A percentile compares a stretch with the other conserved stretches of the same genome.
Conservation (phyloP, 208 protist species). For the Trypanosoma caninum region DNA sequence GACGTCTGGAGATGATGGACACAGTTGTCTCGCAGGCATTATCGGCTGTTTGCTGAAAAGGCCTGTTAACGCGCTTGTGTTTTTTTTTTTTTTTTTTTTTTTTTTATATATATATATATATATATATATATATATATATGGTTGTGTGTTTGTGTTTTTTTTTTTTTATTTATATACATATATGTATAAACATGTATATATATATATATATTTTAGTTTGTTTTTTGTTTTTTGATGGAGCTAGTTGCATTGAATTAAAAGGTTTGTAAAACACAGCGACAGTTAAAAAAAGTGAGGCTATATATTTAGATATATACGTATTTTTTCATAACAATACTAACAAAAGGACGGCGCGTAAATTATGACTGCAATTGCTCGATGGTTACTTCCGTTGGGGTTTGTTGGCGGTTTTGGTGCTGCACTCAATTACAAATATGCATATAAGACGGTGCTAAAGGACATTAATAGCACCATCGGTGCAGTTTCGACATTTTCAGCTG, state of each 20-base stretch:
- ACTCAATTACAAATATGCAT: conserved; percentile 50
- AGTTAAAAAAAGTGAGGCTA: background rate
- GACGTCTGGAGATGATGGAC: conserved; percentile 37
- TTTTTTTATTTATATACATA: background rate
- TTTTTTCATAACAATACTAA: no score
- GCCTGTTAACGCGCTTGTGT: background rate
- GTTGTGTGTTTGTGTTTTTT: background rate
- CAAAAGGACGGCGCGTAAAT: background rate
- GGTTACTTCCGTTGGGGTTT: conserved; percentile 33
- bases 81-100: conserved; percentile 1
- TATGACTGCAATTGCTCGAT: no score
- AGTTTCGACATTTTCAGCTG: conserved; percentile 40
- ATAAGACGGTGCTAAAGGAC: conserved; percentile 36
- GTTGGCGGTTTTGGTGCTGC: conserved; percentile 33
- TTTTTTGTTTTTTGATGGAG: conserved; percentile 20
- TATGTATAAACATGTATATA: no score
- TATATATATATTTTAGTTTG: background rate
- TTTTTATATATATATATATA: background rate
- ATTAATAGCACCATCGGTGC: conserved; percentile 25
- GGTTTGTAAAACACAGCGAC: background rate
- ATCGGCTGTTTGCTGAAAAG: conserved; percentile 5
- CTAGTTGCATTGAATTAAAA: conserved; percentile 4
- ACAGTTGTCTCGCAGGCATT: conserved; percentile 26
- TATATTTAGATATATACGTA: conserved; percentile 6
- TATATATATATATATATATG: background rate